These are phyloP conservation scores for Fraxinus sp. DNA, from an alignment of 305 asterid genomes.

Conservation along the genomic window DNA sequence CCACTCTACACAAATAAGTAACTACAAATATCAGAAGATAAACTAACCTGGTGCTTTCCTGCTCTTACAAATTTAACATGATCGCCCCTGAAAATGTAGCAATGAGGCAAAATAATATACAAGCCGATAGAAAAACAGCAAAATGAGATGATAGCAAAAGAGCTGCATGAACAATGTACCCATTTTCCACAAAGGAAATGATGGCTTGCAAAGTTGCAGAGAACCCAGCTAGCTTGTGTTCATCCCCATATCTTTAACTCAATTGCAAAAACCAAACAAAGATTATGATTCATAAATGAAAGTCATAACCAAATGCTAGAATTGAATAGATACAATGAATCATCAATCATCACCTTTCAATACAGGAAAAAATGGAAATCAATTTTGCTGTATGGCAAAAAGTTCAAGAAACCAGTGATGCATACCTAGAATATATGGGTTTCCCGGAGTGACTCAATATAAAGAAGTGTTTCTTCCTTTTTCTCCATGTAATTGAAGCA, in stretches of 20 bases:
- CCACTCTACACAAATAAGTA: background rate
- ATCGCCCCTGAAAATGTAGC: conserved; percentile 72
- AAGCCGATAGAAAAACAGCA: conserved; percentile 4
- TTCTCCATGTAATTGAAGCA: conserved; percentile 90
- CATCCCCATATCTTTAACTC: conserved; percentile 86
- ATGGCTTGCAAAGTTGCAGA: conserved; percentile 99
- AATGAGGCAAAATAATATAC: conserved; percentile 26
- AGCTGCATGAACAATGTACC: conserved; percentile 48
- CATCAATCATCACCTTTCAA: conserved; percentile 13
- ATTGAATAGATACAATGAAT: conserved; percentile 6
- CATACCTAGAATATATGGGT: conserved; percentile 94
- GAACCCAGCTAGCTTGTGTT: conserved; percentile 95
- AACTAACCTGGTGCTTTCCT: conserved; percentile 92
- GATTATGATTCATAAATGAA: background rate
- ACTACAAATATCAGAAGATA: conserved; percentile 10
- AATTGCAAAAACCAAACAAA: conserved; percentile 23
- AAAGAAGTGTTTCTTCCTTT: conserved; percentile 96
- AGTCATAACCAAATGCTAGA: background rate
- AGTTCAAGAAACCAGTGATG: conserved; percentile 5
- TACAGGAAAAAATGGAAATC: background rate
- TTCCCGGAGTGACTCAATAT: conserved; percentile 93
- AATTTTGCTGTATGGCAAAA: conserved; percentile 9
- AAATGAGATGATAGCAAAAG: conserved; percentile 1
- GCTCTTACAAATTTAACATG: conserved; percentile 86
- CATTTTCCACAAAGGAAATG: conserved; percentile 95